Base-by-base conservation (phyloP, 805 yeast species). In the Sugiyamaella valdiviana region DNA sequence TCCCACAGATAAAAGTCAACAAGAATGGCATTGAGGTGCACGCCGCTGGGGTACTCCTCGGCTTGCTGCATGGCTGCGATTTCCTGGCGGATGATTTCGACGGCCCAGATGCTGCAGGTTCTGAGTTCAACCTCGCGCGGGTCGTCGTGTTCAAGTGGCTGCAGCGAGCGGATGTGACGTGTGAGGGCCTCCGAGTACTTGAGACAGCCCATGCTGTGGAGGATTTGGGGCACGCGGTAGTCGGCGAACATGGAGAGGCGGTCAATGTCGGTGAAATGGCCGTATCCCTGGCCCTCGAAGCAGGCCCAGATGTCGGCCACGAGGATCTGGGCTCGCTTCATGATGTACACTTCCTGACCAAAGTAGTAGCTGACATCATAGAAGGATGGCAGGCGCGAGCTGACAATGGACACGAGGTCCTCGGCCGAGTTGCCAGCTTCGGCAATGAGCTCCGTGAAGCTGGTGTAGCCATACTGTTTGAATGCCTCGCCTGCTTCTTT, bases 1-100 rank as follows among this genome's bases (percentile, higher is more conserved):
- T 71, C 75, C 75, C 75, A 71, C 24, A 71, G 56, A 45, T 67
- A 71, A 52, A 72, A 71, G 53, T 71, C 75, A 7, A 70, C 57
- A 20, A 71, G 59, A 36, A 71, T 63, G 12, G 74, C 61, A 49
- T 71, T 71, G 42, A 64, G 50, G 2, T 42, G 39, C 5, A 46
- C 44, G 14, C 41, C 26, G 9, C 42, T 24, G 5, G 48, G 22
- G 2, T 49, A 50, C 2, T 65, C 57, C 21, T 58, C 55, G 10
- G 32, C 32, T 26, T 3, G 3, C 3, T 6, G 20, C 12, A 39
- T 12, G 6, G 21, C 21, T n/a, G 46, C 44, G 7, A 71, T 62
- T 16, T 50, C 57, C 10, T 46, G 42, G 23, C 55, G 55, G 23
- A 70, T 60, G 40, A 60, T 23, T 50, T 72, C 75, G 1, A 71